A percentile compares a stretch with the other conserved stretches of the same genome.
phyloP scores from a whole-genome alignment of 345 rosid genomes.

The Populus deltoides region DNA sequence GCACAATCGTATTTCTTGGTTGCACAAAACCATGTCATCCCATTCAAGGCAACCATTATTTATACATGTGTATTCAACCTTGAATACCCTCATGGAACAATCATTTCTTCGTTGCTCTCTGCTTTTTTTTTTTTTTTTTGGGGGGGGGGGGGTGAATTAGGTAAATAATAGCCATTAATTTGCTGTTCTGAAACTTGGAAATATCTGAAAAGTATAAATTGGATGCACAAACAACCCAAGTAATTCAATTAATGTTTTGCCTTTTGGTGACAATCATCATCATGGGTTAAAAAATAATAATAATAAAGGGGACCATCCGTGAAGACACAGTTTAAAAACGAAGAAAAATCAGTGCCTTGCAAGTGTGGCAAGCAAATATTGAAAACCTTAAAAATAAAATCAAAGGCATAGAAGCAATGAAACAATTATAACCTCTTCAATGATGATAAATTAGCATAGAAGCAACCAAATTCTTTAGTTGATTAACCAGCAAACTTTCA shows the following conservation, averaged over 20 bases:
- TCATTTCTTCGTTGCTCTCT: not conserved
- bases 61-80: not conserved
- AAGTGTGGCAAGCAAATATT: no score
- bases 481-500: not conserved
- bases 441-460: slow-evolving; percentile 20
- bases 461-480: slow-evolving; percentile 14
- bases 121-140: no score
- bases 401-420: not conserved
- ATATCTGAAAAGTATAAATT: not conserved
- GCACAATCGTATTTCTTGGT: no score
- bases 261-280: not conserved
- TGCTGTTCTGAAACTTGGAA: not conserved
- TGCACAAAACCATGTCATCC: no score
- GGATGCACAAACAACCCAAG: not conserved
- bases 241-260: not conserved
- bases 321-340: not conserved
- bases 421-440: not conserved
- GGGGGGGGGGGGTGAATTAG: no score
- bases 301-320: not conserved
- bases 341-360: not conserved
- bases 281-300: no score
- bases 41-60: not conserved
- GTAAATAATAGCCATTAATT: not conserved
- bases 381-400: not conserved
- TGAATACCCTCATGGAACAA: not conserved